Percentiles rank a stretch among this genome's conserved stretches.
Evolutionary conservation across 1,139 yeast genomes (phyloP).

Genomic region (Spathaspora sp.): DNA sequence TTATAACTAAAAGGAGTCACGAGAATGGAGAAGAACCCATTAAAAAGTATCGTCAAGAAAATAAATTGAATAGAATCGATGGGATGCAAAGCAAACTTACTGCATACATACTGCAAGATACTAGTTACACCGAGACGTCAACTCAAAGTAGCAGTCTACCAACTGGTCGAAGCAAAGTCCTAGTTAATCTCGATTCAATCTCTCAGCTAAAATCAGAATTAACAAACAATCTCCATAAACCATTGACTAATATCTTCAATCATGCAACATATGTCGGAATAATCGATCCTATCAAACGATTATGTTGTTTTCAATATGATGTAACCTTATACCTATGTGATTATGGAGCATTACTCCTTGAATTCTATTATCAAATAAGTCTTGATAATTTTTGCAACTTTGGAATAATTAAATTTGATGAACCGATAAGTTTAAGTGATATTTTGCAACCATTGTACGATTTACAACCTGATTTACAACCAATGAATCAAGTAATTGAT

Average conservation of each 20-base stretch:
- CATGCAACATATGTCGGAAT: constrained; percentile 79
- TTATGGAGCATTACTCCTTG: constrained; percentile 66
- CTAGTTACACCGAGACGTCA: not conserved
- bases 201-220: constrained; percentile 52
- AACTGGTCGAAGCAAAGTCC: constrained; percentile 16
- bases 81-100: constrained; percentile 31
- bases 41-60: constrained; percentile 51
- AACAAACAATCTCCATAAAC: constrained; percentile 44
- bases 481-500: constrained; percentile 20
- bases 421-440: constrained; percentile 32
- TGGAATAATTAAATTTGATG: constrained; percentile 57
- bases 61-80: constrained; percentile 74
- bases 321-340: constrained; percentile 77
- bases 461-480: constrained; percentile 11
- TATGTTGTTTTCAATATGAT: constrained; percentile 82
- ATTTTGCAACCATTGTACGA: constrained; percentile 28
- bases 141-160: not conserved
- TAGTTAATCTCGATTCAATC: constrained; percentile 60
- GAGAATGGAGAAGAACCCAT: constrained; percentile 14
- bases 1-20: constrained; percentile 27
- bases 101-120: constrained; percentile 11
- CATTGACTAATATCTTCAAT: constrained; percentile 65
- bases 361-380: constrained; percentile 79
- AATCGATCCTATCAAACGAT: constrained; percentile 66
- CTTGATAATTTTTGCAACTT: constrained; percentile 79